Conservation (phyloP, 176 grass and related monocot species). For the Avena eriantha region DNA sequence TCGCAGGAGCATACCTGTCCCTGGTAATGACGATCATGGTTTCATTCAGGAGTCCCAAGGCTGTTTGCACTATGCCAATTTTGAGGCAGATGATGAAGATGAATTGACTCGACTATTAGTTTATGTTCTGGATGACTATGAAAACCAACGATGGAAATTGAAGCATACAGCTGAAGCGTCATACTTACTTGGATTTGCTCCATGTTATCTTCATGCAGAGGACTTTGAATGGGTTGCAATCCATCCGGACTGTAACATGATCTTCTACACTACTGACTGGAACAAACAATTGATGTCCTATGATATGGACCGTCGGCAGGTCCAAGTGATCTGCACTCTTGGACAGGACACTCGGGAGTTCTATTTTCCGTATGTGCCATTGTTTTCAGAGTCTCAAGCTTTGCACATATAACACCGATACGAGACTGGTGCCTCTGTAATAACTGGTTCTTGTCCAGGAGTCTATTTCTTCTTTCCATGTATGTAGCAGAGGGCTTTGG, state of each 20-base stretch:
- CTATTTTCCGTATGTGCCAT: not conserved
- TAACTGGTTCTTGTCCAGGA: not conserved
- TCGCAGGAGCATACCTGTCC: slow-evolving; percentile 5
- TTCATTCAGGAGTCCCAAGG: slow-evolving; percentile 22
- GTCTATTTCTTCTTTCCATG: not conserved
- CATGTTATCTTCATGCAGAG: not conserved
- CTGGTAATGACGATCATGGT: not conserved
- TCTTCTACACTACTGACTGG: not conserved
- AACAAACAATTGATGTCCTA: not conserved
- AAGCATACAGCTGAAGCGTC: slow-evolving; percentile 10
- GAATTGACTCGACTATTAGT: not conserved
- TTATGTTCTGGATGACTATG: not conserved
- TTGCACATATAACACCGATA: not conserved
- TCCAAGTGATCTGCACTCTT: slow-evolving; percentile 8
- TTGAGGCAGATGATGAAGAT: not conserved
- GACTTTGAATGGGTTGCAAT: slow-evolving; percentile 9
- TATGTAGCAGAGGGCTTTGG: not conserved
- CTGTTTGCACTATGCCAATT: not conserved
- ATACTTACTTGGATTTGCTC: not conserved
- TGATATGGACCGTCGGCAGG: not conserved
- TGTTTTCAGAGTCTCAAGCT: not conserved
- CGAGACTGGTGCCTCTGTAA: not conserved
- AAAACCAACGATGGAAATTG: not conserved
- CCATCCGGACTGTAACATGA: slow-evolving; percentile 1
- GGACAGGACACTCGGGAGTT: not conserved